phyloP scores from a whole-genome alignment of 2,329 filamentous ascomycete species.

The Periconia sp. region DNA sequence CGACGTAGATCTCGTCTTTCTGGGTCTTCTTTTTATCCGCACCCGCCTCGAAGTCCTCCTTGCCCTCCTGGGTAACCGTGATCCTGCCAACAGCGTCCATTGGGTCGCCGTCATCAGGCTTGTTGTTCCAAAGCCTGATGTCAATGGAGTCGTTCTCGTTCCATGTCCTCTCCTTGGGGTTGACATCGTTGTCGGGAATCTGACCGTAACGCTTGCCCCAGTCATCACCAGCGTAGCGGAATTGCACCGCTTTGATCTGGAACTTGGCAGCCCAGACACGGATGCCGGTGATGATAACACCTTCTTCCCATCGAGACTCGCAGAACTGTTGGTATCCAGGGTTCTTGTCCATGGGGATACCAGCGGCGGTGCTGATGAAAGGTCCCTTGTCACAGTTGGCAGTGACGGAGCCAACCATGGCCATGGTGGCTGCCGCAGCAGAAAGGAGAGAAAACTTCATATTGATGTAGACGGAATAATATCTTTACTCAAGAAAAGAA shows the following conservation, averaged over 20 bases:
- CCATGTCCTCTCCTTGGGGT: constrained; percentile 1
- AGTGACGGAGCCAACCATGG: neutral
- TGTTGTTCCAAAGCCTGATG: constrained; percentile 3
- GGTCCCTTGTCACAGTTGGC: constrained; percentile 2
- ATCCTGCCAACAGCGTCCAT: constrained; percentile 3
- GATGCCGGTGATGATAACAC: constrained; percentile 1
- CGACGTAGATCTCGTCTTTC: neutral
- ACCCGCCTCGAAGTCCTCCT: neutral
- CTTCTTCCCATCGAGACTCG: neutral
- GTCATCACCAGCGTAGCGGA: neutral
- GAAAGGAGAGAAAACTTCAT: neutral
- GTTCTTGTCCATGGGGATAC: neutral
- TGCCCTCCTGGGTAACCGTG: neutral
- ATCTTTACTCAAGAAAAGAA: neutral
- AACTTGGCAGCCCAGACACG: constrained; percentile 1
- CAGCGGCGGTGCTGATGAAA: neutral
- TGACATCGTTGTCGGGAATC: neutral
- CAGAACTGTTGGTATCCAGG: constrained; percentile 1
- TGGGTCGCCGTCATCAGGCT: constrained; percentile 6
- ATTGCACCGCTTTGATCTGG: constrained; percentile 1
- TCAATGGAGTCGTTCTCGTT: neutral
- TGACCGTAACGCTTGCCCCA: neutral
- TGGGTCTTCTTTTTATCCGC: neutral
- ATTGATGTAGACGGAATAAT: neutral
- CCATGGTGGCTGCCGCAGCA: neutral